These are phyloP conservation scores for Bonia amplexicaulis DNA, from an alignment of 176 grass and related monocot species.

Conservation along the genomic window DNA sequence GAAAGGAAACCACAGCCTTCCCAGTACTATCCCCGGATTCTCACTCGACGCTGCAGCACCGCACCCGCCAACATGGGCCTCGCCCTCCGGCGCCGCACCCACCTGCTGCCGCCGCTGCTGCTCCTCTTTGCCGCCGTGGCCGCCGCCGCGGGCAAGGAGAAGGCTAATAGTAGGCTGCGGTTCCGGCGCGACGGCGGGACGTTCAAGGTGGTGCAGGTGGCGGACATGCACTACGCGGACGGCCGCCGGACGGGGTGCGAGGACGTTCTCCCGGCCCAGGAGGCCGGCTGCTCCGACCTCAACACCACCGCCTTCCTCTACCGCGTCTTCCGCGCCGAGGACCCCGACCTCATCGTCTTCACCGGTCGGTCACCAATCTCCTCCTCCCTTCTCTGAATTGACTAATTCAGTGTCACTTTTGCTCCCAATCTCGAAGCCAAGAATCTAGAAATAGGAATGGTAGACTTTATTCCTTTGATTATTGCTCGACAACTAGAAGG, in stretches of 20 bases:
- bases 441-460: not conserved
- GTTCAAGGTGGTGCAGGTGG: constrained; percentile 95
- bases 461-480: not conserved
- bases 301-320: constrained; percentile 94
- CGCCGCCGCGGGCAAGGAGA: not conserved
- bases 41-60: not conserved
- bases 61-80: not conserved
- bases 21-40: not conserved
- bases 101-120: not conserved
- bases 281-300: constrained; percentile 75
- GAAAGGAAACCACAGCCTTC: not conserved
- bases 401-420: not conserved
- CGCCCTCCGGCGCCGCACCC: not conserved
- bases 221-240: constrained; percentile 95
- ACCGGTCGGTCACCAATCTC: constrained; percentile 32
- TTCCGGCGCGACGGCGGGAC: constrained; percentile 51
- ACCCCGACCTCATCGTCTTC: constrained; percentile 97
- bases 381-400: not conserved
- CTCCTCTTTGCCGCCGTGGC: not conserved
- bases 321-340: constrained; percentile 73
- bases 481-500: not conserved
- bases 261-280: constrained; percentile 61
- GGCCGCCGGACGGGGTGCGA: constrained; percentile 57
- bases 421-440: not conserved
- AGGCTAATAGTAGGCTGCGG: constrained; percentile 30